phyloP scores from a whole-genome alignment of 495 filamentous ascomycete species.

The Oidiodendron maius region DNA sequence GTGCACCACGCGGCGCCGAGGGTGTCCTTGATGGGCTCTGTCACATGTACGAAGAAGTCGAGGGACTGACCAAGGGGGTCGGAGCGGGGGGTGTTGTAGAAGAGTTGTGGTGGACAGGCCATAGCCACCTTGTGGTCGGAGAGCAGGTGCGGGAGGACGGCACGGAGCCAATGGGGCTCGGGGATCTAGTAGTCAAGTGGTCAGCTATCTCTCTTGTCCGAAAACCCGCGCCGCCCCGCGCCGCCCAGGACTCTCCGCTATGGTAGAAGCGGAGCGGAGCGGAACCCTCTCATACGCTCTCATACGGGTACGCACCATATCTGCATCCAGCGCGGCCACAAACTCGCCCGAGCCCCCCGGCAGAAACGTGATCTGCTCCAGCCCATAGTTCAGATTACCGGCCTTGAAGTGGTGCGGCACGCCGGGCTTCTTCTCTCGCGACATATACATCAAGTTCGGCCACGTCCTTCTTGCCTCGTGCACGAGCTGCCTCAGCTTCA shows the following conservation, averaged over 20 bases:
- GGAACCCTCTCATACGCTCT: too few relatives aligned
- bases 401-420: conserved; percentile 48
- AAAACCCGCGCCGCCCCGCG: too few relatives aligned
- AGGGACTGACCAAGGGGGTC: conserved; percentile 44
- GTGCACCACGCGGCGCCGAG: conserved; percentile 44
- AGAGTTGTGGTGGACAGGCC: conserved; percentile 45
- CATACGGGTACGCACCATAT: conserved; percentile 36
- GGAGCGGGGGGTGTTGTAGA: conserved; percentile 44
- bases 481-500: conserved; percentile 27
- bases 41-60: conserved; percentile 40
- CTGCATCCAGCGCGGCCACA: conserved; percentile 46
- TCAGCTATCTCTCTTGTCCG: conserved; percentile 28
- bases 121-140: conserved; percentile 39
- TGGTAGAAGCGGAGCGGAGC: too few relatives aligned
- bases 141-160: conserved; percentile 39
- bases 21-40: conserved; percentile 43
- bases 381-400: conserved; percentile 46
- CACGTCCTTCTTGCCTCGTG: conserved; percentile 15
- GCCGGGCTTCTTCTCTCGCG: conserved; percentile 37
- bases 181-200: conserved; percentile 43
- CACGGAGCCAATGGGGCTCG: conserved; percentile 43
- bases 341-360: conserved; percentile 38
- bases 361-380: conserved; percentile 28
- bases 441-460: conserved; percentile 38
- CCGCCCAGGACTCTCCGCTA: too few relatives aligned